Conservation (phyloP, 2,329 filamentous ascomycete species). For the Pseudogymnoascus sp. region DNA sequence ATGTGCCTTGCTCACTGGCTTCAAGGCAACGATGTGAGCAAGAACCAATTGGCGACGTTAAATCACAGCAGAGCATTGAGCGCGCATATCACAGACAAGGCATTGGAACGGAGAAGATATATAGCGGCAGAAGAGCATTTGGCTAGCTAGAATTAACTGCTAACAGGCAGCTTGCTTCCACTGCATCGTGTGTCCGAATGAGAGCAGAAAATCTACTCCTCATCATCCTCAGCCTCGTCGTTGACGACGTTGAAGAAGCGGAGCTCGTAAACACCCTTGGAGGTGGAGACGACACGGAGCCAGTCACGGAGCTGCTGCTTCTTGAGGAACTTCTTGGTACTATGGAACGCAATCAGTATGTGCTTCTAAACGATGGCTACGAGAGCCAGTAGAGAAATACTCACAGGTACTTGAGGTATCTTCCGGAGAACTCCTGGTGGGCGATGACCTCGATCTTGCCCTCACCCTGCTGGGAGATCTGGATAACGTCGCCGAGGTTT, state of each 20-base stretch:
- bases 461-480: conserved; percentile 84
- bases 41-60: background rate
- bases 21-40: too few species aligned
- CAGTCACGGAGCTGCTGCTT: conserved; percentile 99
- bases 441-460: conserved; percentile 97
- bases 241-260: conserved; percentile 99
- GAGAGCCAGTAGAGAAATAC: conserved; percentile 30
- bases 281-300: conserved; percentile 97
- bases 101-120: background rate
- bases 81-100: background rate
- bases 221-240: conserved; percentile 95
- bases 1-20: background rate
- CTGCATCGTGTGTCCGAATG: conserved; percentile 7
- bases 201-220: conserved; percentile 63
- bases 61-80: background rate
- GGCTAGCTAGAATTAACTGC: conserved; percentile 9
- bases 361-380: conserved; percentile 14
- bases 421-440: conserved; percentile 95
- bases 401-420: conserved; percentile 99
- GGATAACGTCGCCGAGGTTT: conserved; percentile 90
- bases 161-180: conserved; percentile 5
- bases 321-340: conserved; percentile 99
- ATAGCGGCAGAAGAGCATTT: conserved; percentile 4
- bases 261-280: conserved; percentile 97
- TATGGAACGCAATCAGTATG: conserved; percentile 39